These are phyloP conservation scores for Emergomyces africanus DNA, from an alignment of 2,329 filamentous ascomycete species.

Conservation along the genomic window DNA sequence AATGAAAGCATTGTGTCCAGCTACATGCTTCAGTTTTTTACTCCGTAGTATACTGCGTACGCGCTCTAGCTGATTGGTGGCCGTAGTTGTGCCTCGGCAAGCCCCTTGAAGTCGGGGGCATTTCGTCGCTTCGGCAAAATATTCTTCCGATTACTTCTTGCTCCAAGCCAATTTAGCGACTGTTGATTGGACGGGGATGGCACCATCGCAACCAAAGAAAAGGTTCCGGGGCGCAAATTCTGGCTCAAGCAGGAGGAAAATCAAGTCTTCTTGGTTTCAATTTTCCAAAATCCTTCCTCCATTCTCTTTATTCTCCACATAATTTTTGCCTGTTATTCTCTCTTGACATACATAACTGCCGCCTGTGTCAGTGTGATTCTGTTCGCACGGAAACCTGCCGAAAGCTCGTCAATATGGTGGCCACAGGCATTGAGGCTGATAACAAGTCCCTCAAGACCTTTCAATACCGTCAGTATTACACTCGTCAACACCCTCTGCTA, in stretches of 20 bases:
- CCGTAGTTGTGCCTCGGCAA: no score
- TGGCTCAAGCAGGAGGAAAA: background rate
- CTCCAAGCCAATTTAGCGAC: no score
- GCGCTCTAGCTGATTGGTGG: no score
- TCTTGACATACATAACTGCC: background rate
- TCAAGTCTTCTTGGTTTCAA: background rate
- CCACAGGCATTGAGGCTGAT: slow-evolving; percentile 5
- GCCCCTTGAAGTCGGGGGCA: no score
- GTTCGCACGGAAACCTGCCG: background rate
- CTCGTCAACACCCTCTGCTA: slow-evolving; percentile 3
- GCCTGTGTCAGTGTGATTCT: background rate
- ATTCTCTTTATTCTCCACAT: background rate
- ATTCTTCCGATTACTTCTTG: background rate
- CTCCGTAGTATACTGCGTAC: no score
- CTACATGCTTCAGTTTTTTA: no score
- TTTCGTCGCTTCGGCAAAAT: background rate
- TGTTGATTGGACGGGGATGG: slow-evolving; percentile 1
- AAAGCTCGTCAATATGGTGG: slow-evolving; percentile 4
- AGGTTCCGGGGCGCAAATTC: no score
- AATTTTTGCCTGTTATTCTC: background rate
- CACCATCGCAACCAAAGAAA: background rate
- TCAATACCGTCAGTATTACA: slow-evolving; percentile 26
- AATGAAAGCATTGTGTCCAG: no score
- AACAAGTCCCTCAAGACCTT: slow-evolving; percentile 10
- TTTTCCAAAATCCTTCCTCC: background rate